Percentiles rank a stretch among this genome's conserved stretches.
phyloP scores from a whole-genome alignment of 163 green algal species.

The Scenedesmus sp. region DNA sequence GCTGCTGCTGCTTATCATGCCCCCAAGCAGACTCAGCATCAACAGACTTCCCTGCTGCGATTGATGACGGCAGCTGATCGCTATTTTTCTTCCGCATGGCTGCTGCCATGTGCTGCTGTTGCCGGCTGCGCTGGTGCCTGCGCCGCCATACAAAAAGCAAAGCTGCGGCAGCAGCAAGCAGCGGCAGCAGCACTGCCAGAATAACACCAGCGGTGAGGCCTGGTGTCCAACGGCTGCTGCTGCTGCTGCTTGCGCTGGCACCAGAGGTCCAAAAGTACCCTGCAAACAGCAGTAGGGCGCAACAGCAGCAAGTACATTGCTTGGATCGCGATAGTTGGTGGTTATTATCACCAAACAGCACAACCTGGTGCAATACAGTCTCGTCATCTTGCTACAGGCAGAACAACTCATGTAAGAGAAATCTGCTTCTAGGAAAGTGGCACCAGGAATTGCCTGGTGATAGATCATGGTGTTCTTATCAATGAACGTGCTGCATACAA shows the following conservation, averaged over 20 bases:
- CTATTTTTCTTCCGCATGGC: background rate
- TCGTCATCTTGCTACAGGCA: background rate
- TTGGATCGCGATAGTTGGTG: too few relatives aligned
- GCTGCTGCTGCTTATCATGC: background rate
- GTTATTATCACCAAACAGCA: too few relatives aligned
- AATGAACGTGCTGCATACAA: too few relatives aligned
- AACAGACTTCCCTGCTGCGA: background rate
- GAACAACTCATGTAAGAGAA: background rate
- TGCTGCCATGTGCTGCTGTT: background rate
- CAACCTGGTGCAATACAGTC: too few relatives aligned
- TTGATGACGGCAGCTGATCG: too few relatives aligned
- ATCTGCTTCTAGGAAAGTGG: background rate
- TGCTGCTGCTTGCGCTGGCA: background rate
- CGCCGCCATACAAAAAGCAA: background rate
- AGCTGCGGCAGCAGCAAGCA: background rate
- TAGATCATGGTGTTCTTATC: background rate
- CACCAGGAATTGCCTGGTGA: too few relatives aligned
- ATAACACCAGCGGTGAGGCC: background rate
- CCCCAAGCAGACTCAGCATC: background rate
- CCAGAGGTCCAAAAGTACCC: background rate
- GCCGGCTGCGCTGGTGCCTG: background rate
- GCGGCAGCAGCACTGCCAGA: background rate
- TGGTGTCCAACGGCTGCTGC: background rate
- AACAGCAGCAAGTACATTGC: background rate
- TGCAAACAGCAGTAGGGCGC: background rate